Percentiles rank a stretch among this genome's conserved stretches.
Evolutionary conservation across 306 rosid species (phyloP).

Genomic region (Pyrus betulifolia): DNA sequence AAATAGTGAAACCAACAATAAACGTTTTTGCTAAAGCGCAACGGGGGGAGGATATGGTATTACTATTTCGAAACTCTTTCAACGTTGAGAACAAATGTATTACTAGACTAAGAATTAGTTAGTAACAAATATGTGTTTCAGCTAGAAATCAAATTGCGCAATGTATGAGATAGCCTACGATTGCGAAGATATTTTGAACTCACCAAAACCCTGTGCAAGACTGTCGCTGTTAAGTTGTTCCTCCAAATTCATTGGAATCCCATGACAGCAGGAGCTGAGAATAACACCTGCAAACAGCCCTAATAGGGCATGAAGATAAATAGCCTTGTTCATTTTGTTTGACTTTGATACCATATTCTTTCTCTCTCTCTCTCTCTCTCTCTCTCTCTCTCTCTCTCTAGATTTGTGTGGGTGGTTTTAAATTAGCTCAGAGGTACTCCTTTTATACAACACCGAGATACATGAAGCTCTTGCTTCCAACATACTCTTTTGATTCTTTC

Average conservation of each 20-base stretch:
- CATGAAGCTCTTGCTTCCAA: neutral
- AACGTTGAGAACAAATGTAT: no score
- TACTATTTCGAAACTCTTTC: no score
- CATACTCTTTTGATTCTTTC: neutral
- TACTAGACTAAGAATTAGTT: no score
- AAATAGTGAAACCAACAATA: no score
- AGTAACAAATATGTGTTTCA: no score
- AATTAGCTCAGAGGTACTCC: neutral
- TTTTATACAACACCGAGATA: neutral
- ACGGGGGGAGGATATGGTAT: no score
- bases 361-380: neutral
- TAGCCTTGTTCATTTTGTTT: neutral
- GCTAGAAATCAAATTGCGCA: no score
- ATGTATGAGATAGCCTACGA: no score
- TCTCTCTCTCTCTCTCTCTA: neutral
- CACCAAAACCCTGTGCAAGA: neutral
- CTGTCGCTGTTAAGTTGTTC: neutral
- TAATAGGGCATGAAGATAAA: neutral
- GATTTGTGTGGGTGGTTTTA: neutral
- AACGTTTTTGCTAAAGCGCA: no score
- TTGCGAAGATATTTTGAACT: neutral
- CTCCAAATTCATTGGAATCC: neutral
- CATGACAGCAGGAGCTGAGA: conserved; percentile 4
- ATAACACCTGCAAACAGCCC: conserved; percentile 9
- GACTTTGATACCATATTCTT: neutral